Evolutionary conservation across 495 filamentous ascomycete species (phyloP).

Genomic region (Xylaria sp.): DNA sequence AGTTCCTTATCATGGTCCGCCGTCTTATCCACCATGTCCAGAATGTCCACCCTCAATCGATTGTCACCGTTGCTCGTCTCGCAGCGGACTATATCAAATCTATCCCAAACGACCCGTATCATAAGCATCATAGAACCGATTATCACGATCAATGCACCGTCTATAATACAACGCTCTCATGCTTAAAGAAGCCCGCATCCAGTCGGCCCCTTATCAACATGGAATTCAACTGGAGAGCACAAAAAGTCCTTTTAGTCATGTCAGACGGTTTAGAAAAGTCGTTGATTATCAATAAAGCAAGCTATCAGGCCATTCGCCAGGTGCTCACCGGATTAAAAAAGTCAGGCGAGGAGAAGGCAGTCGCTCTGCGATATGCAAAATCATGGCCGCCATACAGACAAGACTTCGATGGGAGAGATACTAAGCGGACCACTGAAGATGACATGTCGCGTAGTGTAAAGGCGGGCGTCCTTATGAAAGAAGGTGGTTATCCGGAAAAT

Average conservation of each 20-base stretch:
- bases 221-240: conserved; percentile 55
- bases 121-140: conserved; percentile 14
- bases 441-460: conserved; percentile 48
- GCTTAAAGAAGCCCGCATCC: conserved; percentile 40
- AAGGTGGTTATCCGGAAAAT: conserved; percentile 48
- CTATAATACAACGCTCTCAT: conserved; percentile 45
- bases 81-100: conserved; percentile 43
- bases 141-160: conserved; percentile 38
- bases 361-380: conserved; percentile 44
- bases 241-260: conserved; percentile 47
- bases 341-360: conserved; percentile 43
- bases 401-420: conserved; percentile 53
- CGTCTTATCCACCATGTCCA: conserved; percentile 44
- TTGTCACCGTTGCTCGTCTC: conserved; percentile 44
- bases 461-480: conserved; percentile 47
- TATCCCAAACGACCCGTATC: conserved; percentile 30
- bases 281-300: conserved; percentile 43
- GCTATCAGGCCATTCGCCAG: conserved; percentile 47
- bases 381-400: conserved; percentile 57
- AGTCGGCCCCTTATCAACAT: conserved; percentile 40
- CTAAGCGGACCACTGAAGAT: conserved; percentile 48
- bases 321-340: conserved; percentile 51
- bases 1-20: conserved; percentile 43
- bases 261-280: conserved; percentile 44
- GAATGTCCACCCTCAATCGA: conserved; percentile 43